These are phyloP conservation scores for Pseudocercospora vitis DNA, from an alignment of 2,329 filamentous ascomycete species.

Conservation along the genomic window DNA sequence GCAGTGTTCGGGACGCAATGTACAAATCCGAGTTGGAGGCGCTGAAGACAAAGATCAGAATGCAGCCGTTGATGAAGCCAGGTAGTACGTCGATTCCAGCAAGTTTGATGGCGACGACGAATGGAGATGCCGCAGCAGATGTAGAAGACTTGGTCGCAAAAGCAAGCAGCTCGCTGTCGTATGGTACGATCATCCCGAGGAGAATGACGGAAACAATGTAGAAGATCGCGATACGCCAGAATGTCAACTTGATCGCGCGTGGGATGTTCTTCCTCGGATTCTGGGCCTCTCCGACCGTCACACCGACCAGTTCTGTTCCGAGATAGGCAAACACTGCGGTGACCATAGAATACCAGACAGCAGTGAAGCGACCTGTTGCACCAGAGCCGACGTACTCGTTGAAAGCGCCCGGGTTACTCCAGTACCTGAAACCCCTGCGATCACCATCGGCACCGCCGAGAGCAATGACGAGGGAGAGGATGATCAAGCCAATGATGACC, in stretches of 20 bases:
- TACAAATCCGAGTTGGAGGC: constrained; percentile 77
- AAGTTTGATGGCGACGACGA: constrained; percentile 69
- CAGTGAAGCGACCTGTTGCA: constrained; percentile 44
- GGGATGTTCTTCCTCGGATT: constrained; percentile 75
- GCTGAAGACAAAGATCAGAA: constrained; percentile 73
- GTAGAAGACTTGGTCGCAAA: constrained; percentile 55
- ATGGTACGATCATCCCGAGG: constrained; percentile 74
- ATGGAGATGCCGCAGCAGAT: constrained; percentile 63
- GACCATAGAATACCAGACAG: constrained; percentile 56
- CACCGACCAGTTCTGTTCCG: constrained; percentile 73
- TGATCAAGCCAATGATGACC: constrained; percentile 48
- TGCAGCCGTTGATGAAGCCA: constrained; percentile 70
- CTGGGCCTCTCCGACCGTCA: constrained; percentile 70
- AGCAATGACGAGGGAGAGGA: constrained; percentile 42
- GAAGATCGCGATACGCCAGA: constrained; percentile 79
- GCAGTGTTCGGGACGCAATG: constrained; percentile 59
- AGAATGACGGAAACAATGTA: constrained; percentile 73
- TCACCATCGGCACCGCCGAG: constrained; percentile 36
- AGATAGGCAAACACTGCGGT: constrained; percentile 78
- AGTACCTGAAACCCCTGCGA: constrained; percentile 45
- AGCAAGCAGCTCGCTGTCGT: constrained; percentile 60
- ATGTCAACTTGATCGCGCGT: constrained; percentile 75
- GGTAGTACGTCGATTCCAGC: constrained; percentile 64
- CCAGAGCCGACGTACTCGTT: constrained; percentile 41
- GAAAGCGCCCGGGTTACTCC: constrained; percentile 48